Base-by-base conservation (phyloP, 352 stramenopile genomes). In the Halophytophthora polymorphica region DNA sequence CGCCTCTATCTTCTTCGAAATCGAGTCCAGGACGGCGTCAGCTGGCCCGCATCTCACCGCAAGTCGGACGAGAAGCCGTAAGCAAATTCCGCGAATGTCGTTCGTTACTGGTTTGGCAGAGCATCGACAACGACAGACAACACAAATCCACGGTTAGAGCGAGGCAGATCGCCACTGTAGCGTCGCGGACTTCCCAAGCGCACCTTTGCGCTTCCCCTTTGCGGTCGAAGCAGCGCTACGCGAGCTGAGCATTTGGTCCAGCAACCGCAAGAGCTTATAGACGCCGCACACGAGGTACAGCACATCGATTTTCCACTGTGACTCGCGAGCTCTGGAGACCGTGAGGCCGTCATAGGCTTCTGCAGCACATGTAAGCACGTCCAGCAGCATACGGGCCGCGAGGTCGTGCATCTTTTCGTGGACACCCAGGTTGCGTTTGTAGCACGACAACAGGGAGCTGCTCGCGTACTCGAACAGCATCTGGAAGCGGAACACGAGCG, bases 251-350 rank as follows among this genome's bases (percentile, higher is more conserved):
- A 86, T 86, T 40, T 68, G 67, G 37, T 87, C 71, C 6, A 89
- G 50, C 11, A 82, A 36, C 12, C 61, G 65, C 18, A 88, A 47
- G 3, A 85, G 36, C 21, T 69, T 73, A 44, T 88, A 67, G 5
- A 80, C 54, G 2, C 75, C 80, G 39, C 66, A 77, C 2, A 90
- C 69, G 12, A 90, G 64, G 56, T 88, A 87, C 22, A 90, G 21
- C 38, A 86, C 60, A 25, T 90, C 80, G 35, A 87, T 88, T 36
- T 88, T 90, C 75, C 75, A 90, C 47, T 90, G 77, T 2, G 35
- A 43, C 21, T 56, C 14, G 11, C 77, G 67, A 11, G 69, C 53
- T 25, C 75, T 66, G 3, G 77, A 86, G 1, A 84, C 62, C 0
- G 68, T 53, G 7, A 88, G 54, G 3, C 31, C 53, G 33, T 83